phyloP scores from a whole-genome alignment of 106 monocot species.

The Apostasia ramifera region DNA sequence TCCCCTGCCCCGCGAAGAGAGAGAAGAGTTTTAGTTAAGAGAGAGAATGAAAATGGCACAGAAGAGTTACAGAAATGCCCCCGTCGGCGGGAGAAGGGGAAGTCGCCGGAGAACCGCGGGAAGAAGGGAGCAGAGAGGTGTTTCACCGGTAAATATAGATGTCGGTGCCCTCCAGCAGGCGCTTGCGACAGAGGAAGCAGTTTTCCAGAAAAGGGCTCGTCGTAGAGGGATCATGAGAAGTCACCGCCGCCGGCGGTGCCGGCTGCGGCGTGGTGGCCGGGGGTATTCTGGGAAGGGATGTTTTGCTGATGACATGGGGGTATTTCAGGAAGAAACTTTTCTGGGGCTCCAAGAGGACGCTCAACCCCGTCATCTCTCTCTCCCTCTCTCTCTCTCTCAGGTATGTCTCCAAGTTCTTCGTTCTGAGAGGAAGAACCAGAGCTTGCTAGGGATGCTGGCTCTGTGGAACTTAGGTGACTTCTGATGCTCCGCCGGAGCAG shows the following conservation, averaged over 20 bases:
- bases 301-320: slow-evolving; percentile 34
- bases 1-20: slow-evolving; percentile 13
- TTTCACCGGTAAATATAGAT: slow-evolving; percentile 43
- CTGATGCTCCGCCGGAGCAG: too few species aligned
- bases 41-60: not conserved
- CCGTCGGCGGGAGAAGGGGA: too few species aligned
- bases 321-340: slow-evolving; percentile 6
- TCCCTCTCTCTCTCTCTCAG: not conserved
- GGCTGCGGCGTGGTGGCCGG: not conserved
- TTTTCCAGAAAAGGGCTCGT: slow-evolving; percentile 21
- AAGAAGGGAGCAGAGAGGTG: not conserved
- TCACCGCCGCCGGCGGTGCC: not conserved
- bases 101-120: not conserved
- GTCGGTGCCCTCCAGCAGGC: slow-evolving; percentile 19
- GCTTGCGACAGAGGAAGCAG: slow-evolving; percentile 33
- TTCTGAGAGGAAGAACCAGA: too few species aligned
- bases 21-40: not conserved
- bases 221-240: not conserved
- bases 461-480: too few species aligned
- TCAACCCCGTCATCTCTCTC: slow-evolving; percentile 26
- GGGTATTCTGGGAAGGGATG: slow-evolving; percentile 1
- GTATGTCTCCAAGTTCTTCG: too few species aligned
- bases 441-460: too few species aligned
- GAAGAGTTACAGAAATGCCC: too few species aligned
- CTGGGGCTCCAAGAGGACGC: slow-evolving; percentile 26